A percentile compares a stretch with the other conserved stretches of the same genome.
Conservation (phyloP, 2,329 filamentous ascomycete species). For the Cladophialophora exuberans region DNA sequence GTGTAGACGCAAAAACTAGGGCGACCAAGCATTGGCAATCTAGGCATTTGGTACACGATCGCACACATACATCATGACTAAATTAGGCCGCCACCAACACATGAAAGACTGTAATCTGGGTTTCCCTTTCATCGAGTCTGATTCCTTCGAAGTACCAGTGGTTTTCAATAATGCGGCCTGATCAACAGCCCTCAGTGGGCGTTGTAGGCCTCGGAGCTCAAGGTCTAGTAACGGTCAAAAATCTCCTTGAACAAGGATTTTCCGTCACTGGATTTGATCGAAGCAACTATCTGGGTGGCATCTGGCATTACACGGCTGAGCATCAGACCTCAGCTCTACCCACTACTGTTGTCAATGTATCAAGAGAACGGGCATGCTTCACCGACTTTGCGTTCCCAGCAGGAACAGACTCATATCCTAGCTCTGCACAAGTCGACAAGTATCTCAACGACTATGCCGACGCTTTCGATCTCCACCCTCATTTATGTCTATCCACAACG, state of each 20-base stretch:
- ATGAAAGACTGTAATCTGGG: too few relatives aligned
- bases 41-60: too few relatives aligned
- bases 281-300: slow-evolving; percentile 46
- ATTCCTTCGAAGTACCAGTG: too few relatives aligned
- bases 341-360: slow-evolving; percentile 23
- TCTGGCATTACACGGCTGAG: slow-evolving; percentile 50
- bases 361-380: slow-evolving; percentile 23
- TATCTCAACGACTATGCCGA: slow-evolving; percentile 27
- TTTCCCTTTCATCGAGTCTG: too few relatives aligned
- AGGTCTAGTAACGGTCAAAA: slow-evolving; percentile 48
- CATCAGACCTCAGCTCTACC: slow-evolving; percentile 19
- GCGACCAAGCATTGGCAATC: too few relatives aligned
- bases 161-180: too few relatives aligned
- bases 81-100: too few relatives aligned
- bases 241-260: slow-evolving; percentile 50
- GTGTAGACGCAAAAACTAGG: not conserved
- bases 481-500: slow-evolving; percentile 23
- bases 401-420: slow-evolving; percentile 20
- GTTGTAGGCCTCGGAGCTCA: slow-evolving; percentile 28
- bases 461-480: slow-evolving; percentile 19
- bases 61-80: too few relatives aligned
- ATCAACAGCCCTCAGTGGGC: not conserved
- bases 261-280: slow-evolving; percentile 49
- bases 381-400: slow-evolving; percentile 29
- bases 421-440: slow-evolving; percentile 21